Base-by-base conservation (phyloP, 2,329 filamentous ascomycete genomes). In the Alternaria brassicicola region DNA sequence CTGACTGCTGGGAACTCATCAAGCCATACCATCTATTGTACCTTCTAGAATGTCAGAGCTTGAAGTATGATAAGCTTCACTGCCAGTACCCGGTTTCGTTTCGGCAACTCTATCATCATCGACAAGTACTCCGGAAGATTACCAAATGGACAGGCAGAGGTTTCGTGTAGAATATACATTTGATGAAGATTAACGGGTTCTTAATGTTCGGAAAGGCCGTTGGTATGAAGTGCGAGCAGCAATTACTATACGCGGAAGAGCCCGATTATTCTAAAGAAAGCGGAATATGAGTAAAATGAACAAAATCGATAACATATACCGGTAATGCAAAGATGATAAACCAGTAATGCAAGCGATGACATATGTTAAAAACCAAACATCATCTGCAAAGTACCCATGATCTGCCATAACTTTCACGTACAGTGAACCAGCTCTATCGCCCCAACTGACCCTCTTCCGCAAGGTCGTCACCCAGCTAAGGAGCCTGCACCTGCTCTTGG, bases 381-480 rank as follows among this genome's bases (percentile, higher is more conserved):
- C 19, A 33, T 5, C 36, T 33, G 30, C 10, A 3, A 25, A 33
- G 7, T 19, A 31, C 19, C 19, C 15, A 21, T n/a, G 13, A 19
- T 33, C 13, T 7, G 13, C 10, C 17, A 47, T 7, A 47, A 21
- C 8, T 25, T 35, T 17, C 43, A 5, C 8, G 21, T 12, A 5
- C 17, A 17, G 30, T 10, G 10, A 13, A n/a, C 39, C 41, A 53
- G 7, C 45, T 25, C 9, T 25, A n/a, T 26, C 6, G 31, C 12
- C 30, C 41, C 30, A 53, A 15, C 10, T 47, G 39, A 19, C 39
- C 45, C 10, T 57, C 54, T 42, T 54, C 43, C 3, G 43, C 45
- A 30, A 57, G 21, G 48, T 58, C 51, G 3, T 58, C 47, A 6
- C 47, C 52, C 30, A 48, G 26, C 26, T 57, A 51, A 28, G 6